These are phyloP conservation scores for Geosiphon pyriformis DNA, from an alignment of 192 early-diverging fungal genomes.

Conservation along the genomic window DNA sequence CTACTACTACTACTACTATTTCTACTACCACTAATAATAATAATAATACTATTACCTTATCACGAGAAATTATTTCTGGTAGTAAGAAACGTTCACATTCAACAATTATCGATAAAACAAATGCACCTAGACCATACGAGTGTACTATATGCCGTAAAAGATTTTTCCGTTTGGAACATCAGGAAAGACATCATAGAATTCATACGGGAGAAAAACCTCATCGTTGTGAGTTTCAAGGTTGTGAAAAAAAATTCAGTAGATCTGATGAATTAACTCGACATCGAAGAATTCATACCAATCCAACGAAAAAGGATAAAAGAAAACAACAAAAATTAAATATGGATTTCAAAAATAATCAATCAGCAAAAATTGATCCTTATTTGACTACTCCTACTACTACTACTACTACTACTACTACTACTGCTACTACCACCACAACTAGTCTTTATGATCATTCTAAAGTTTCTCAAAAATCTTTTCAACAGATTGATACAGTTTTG, in stretches of 20 bases:
- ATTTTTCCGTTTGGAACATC: slow-evolving; percentile 74
- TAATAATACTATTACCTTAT: too few relatives aligned
- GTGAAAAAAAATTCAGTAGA: slow-evolving; percentile 74
- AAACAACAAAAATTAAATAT: slow-evolving; percentile 1
- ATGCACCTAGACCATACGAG: slow-evolving; percentile 56
- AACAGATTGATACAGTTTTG: background rate
- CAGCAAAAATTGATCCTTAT: background rate
- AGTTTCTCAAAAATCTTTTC: background rate
- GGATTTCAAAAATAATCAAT: slow-evolving; percentile 15
- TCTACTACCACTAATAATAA: too few relatives aligned
- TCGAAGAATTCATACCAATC: slow-evolving; percentile 51
- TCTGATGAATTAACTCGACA: slow-evolving; percentile 78
- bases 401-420: background rate
- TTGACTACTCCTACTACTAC: background rate
- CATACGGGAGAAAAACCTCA: slow-evolving; percentile 86
- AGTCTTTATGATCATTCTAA: background rate
- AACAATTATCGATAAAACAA: background rate
- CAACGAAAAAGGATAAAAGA: slow-evolving; percentile 40
- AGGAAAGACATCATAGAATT: slow-evolving; percentile 74
- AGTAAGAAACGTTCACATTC: slow-evolving; percentile 1
- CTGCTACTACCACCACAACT: background rate
- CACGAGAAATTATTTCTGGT: too few relatives aligned
- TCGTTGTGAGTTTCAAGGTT: slow-evolving; percentile 67
- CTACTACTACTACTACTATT: too few relatives aligned
- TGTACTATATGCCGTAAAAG: slow-evolving; percentile 70